Conservation (phyloP, 2,329 filamentous ascomycete species). For the Pleomassaria siparia region DNA sequence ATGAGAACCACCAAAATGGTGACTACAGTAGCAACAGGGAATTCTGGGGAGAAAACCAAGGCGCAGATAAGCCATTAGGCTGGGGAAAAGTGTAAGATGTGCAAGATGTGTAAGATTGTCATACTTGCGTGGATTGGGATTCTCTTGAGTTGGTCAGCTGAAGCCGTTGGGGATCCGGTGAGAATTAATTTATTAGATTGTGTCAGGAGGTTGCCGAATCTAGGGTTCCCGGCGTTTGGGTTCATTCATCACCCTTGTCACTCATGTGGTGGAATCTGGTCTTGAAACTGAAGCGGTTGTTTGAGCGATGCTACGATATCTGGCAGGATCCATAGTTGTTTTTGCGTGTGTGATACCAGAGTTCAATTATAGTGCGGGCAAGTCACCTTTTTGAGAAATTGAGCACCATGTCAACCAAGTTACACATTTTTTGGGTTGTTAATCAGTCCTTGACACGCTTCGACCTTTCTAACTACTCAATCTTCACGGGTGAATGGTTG, state of each 20-base stretch:
- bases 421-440: too few species aligned
- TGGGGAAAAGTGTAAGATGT: conserved; percentile 38
- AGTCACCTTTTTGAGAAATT: too few species aligned
- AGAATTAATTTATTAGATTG: neutral
- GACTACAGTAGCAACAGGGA: conserved; percentile 40
- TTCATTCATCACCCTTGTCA: neutral
- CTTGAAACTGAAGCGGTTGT: neutral
- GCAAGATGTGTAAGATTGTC: neutral
- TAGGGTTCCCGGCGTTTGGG: neutral
- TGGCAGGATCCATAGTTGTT: neutral
- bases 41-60: conserved; percentile 45
- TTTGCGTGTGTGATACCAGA: neutral
- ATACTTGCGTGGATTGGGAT: neutral
- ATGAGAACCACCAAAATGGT: conserved; percentile 39
- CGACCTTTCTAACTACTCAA: neutral
- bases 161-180: conserved; percentile 2
- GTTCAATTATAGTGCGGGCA: neutral
- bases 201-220: too few species aligned
- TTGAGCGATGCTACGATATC: neutral
- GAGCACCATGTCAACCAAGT: too few species aligned
- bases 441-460: too few species aligned
- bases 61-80: conserved; percentile 31
- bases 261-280: too few species aligned
- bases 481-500: neutral
- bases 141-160: neutral